Percentiles rank a stretch among this genome's conserved stretches.
These are phyloP conservation scores for Ceratocystis colombiana DNA, from an alignment of 2,329 filamentous ascomycete genomes.

Conservation along the genomic window DNA sequence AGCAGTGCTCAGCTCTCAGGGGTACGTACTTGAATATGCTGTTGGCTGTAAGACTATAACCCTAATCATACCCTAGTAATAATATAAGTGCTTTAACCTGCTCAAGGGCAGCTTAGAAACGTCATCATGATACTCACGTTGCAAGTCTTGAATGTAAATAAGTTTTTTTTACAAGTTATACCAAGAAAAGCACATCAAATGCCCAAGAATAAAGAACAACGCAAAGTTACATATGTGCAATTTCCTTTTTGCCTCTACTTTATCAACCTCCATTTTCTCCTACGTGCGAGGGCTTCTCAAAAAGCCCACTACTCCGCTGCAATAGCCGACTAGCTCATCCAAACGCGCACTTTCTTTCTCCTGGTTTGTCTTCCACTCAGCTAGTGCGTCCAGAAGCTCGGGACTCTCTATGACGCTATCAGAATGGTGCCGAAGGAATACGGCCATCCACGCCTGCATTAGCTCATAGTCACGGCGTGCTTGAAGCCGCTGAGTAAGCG, in stretches of 20 bases:
- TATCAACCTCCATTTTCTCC: constrained; percentile 6
- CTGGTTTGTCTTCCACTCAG: constrained; percentile 62
- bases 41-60: not conserved
- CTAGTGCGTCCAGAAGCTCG: constrained; percentile 48
- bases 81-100: not conserved
- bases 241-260: not conserved
- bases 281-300: constrained; percentile 54
- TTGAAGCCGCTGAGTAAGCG: constrained; percentile 60
- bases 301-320: constrained; percentile 74
- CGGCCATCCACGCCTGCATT: constrained; percentile 93
- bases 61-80: not conserved
- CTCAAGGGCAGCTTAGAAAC: no score
- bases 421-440: constrained; percentile 73
- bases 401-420: constrained; percentile 44
- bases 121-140: not conserved
- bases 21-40: not conserved
- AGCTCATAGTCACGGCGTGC: constrained; percentile 79
- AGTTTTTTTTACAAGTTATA: not conserved
- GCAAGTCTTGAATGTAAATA: not conserved
- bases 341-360: constrained; percentile 61
- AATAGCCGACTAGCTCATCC: constrained; percentile 72
- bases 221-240: constrained; percentile 4
- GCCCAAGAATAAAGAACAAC: not conserved
- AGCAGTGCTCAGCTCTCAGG: not conserved
- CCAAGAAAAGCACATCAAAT: not conserved